Percentiles rank a stretch among this genome's conserved stretches.
phyloP scores from a whole-genome alignment of 768 basidiomycete species.

The Lactarius evosmus region DNA sequence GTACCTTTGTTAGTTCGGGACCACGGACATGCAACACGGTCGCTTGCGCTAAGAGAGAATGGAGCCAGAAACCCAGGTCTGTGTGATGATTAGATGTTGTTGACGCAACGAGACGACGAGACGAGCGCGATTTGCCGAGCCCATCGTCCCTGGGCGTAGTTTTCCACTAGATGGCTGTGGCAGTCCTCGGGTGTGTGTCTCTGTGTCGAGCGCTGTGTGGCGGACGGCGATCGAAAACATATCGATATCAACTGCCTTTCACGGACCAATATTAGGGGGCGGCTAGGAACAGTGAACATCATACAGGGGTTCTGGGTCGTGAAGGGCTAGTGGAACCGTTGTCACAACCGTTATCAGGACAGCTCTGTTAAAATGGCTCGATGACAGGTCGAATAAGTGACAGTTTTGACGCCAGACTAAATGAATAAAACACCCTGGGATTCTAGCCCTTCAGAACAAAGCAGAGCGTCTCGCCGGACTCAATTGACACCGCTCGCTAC shows the following conservation, averaged over 20 bases:
- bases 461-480: not conserved
- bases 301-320: slow-evolving; percentile 15
- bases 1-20: slow-evolving; percentile 3
- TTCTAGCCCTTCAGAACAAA: not conserved
- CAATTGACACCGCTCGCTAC: not conserved
- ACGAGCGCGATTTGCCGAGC: too few species aligned
- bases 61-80: slow-evolving; percentile 9
- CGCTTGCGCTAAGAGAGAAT: slow-evolving; percentile 5
- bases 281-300: slow-evolving; percentile 12
- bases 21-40: not conserved
- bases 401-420: slow-evolving; percentile 12
- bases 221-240: slow-evolving; percentile 4
- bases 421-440: not conserved
- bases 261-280: not conserved
- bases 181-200: not conserved
- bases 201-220: not conserved
- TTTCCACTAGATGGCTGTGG: not conserved
- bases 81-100: not conserved
- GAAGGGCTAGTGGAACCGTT: slow-evolving; percentile 12
- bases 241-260: not conserved
- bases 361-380: not conserved
- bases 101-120: not conserved
- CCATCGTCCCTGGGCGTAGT: not conserved
- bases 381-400: not conserved
- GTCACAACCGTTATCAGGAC: not conserved